Evolutionary conservation across 805 yeast species (phyloP).

Genomic region (Ogataea henricii): DNA sequence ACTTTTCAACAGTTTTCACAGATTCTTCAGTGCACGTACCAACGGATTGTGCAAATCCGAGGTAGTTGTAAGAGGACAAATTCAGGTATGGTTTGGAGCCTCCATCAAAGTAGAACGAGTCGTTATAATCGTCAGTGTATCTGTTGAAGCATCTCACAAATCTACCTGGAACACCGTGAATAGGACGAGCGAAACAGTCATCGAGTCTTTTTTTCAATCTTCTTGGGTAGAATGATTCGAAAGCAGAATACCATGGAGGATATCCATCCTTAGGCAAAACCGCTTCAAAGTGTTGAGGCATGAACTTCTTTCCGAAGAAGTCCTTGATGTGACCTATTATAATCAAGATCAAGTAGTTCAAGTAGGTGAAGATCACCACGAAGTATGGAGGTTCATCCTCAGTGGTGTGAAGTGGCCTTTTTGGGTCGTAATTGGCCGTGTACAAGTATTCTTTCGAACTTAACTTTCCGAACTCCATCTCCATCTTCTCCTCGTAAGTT

Average conservation of each 20-base stretch:
- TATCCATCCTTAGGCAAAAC: constrained; percentile 81
- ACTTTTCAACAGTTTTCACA: constrained; percentile 56
- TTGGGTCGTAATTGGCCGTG: constrained; percentile 56
- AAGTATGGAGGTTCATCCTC: constrained; percentile 86
- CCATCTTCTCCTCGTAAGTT: constrained; percentile 42
- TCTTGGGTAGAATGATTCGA: constrained; percentile 91
- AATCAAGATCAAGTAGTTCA: constrained; percentile 81
- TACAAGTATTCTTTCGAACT: constrained; percentile 67
- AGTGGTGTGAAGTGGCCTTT: constrained; percentile 61
- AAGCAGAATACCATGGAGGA: constrained; percentile 94
- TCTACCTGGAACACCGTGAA: constrained; percentile 98
- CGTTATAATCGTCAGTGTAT: constrained; percentile 62
- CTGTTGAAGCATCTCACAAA: constrained; percentile 81
- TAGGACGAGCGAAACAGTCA: constrained; percentile 94
- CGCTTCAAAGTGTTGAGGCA: constrained; percentile 63
- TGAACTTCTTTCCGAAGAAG: constrained; percentile 76
- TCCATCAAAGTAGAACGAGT: constrained; percentile 73
- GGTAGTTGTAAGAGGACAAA: constrained; percentile 86
- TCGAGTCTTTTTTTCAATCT: constrained; percentile 88
- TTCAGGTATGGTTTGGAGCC: constrained; percentile 76
- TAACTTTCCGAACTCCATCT: constrained; percentile 72
- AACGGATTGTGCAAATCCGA: constrained; percentile 94
- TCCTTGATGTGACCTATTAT: constrained; percentile 90
- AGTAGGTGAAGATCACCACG: constrained; percentile 77
- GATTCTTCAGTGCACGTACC: constrained; percentile 89